Evolutionary conservation across 73 alveolate genomes (phyloP).

Genomic region (Tetrahymena borealis): DNA sequence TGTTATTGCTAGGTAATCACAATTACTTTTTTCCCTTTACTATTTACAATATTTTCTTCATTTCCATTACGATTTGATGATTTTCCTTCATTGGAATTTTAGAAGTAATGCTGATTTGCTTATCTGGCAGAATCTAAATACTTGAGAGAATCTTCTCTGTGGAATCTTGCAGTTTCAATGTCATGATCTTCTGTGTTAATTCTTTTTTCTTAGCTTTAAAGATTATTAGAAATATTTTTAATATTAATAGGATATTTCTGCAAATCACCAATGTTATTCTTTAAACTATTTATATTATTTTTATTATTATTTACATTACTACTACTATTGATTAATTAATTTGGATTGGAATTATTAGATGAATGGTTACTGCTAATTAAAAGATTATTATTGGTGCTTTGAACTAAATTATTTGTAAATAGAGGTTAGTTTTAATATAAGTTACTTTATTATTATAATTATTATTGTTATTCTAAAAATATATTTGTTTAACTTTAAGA

Average conservation of each 20-base stretch:
- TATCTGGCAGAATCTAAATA: background rate
- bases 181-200: background rate
- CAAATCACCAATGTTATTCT: background rate
- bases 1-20: background rate
- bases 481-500: background rate
- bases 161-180: background rate
- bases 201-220: background rate
- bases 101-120: background rate
- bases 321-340: background rate
- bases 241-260: background rate
- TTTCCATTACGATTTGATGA: background rate
- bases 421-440: background rate
- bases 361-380: background rate
- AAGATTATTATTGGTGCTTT: background rate
- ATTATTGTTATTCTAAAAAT: background rate
- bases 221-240: background rate
- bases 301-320: background rate
- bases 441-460: background rate
- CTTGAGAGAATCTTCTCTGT: background rate
- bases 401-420: background rate
- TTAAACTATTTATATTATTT: background rate
- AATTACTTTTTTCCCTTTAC: background rate
- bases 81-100: background rate
- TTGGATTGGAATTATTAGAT: background rate
- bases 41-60: background rate